phyloP scores from a whole-genome alignment of 2,329 filamentous ascomycete species.

The Fusarium denticulatum region DNA sequence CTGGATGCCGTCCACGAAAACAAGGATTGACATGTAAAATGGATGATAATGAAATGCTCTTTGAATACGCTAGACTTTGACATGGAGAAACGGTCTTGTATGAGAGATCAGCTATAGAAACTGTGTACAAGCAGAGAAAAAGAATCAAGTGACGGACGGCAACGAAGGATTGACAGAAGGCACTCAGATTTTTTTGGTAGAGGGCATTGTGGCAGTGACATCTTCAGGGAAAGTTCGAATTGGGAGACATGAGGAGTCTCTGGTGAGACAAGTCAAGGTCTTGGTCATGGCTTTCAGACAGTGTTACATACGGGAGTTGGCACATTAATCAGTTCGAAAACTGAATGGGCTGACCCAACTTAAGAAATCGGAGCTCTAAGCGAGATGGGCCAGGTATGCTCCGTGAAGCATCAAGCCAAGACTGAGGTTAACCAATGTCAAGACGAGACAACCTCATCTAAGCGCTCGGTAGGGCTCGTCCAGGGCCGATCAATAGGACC shows the following conservation, averaged over 20 bases:
- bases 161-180: not conserved
- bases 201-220: not conserved
- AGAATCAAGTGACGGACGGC: not conserved
- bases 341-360: not conserved
- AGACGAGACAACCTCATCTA: not conserved
- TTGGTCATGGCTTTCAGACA: not conserved
- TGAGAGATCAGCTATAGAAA: not conserved
- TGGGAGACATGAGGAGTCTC: not conserved
- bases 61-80: not conserved
- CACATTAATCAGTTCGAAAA: slow-evolving; percentile 1
- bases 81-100: not conserved
- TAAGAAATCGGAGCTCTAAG: not conserved
- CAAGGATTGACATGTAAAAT: not conserved
- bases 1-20: not conserved
- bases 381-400: not conserved
- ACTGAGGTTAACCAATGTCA: not conserved
- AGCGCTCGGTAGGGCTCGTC: not conserved
- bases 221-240: not conserved
- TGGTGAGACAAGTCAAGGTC: not conserved
- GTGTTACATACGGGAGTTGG: not conserved
- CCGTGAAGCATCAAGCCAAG: not conserved
- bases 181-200: not conserved
- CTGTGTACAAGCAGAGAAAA: not conserved
- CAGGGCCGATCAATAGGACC: not conserved
- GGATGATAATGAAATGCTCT: not conserved